Evolutionary conservation across 306 rosid species (phyloP).

Genomic region (Vigna angularis): DNA sequence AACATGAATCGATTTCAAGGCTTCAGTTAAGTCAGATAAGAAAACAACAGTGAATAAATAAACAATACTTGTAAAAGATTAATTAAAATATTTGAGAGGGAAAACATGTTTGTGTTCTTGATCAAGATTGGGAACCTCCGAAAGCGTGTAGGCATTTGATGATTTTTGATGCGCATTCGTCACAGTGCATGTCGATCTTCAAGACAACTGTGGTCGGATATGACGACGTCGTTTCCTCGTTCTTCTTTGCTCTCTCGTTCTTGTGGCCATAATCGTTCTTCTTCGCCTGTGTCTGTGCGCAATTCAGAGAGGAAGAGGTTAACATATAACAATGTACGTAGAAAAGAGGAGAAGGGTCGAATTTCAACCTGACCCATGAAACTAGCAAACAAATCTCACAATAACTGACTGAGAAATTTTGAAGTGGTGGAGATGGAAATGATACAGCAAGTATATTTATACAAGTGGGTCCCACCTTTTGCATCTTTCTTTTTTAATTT

Average conservation of each 20-base stretch:
- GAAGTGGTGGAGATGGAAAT: no score
- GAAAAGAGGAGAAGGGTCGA: background rate
- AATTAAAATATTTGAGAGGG: background rate
- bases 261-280: constrained; percentile 42
- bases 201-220: constrained; percentile 48
- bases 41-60: background rate
- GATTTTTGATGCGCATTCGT: constrained; percentile 74
- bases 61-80: background rate
- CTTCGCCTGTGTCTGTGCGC: constrained; percentile 31
- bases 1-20: constrained; percentile 46
- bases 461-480: no score
- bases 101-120: background rate
- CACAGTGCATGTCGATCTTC: constrained; percentile 74
- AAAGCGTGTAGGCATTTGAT: constrained; percentile 42
- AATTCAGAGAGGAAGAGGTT: background rate
- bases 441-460: no score
- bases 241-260: constrained; percentile 39
- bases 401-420: background rate
- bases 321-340: background rate
- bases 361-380: constrained; percentile 23
- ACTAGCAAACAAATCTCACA: background rate
- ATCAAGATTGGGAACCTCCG: constrained; percentile 39
- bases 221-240: constrained; percentile 30
- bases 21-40: constrained; percentile 1
- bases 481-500: no score